These are phyloP conservation scores for Incumbomyces lentus DNA, from an alignment of 2,329 filamentous ascomycete species.

Conservation along the genomic window DNA sequence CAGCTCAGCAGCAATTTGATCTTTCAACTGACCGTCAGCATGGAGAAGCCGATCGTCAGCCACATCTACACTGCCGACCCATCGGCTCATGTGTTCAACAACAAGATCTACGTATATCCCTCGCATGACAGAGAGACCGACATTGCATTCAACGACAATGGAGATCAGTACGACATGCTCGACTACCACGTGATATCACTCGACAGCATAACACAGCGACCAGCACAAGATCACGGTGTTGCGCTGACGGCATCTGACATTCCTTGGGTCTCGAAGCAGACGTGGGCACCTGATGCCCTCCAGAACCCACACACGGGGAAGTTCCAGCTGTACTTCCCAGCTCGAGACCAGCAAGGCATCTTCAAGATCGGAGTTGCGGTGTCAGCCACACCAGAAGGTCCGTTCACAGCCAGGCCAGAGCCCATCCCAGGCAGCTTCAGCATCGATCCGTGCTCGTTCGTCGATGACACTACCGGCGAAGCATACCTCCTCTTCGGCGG, in stretches of 20 bases:
- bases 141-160: conserved; percentile 70
- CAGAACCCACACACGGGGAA: conserved; percentile 46
- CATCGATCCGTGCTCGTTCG: conserved; percentile 67
- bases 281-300: conserved; percentile 68
- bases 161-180: conserved; percentile 74
- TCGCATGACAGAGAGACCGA: conserved; percentile 69
- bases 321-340: conserved; percentile 71
- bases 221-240: conserved; percentile 63
- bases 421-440: conserved; percentile 61
- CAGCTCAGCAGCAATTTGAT: not conserved
- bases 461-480: conserved; percentile 55
- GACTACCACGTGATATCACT: conserved; percentile 72
- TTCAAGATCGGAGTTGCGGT: conserved; percentile 68
- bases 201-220: conserved; percentile 40
- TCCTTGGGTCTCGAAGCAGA: conserved; percentile 67
- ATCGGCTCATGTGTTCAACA: conserved; percentile 69
- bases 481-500: conserved; percentile 68
- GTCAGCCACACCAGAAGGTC: conserved; percentile 53
- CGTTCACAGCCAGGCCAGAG: conserved; percentile 55
- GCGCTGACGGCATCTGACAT: conserved; percentile 56
- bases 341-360: conserved; percentile 56
- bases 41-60: conserved; percentile 52
- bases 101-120: conserved; percentile 67
- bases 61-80: conserved; percentile 71
- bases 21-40: conserved; percentile 26